Evolutionary conservation across 163 green algal genomes (phyloP).

Genomic region (Picocystis sp.): DNA sequence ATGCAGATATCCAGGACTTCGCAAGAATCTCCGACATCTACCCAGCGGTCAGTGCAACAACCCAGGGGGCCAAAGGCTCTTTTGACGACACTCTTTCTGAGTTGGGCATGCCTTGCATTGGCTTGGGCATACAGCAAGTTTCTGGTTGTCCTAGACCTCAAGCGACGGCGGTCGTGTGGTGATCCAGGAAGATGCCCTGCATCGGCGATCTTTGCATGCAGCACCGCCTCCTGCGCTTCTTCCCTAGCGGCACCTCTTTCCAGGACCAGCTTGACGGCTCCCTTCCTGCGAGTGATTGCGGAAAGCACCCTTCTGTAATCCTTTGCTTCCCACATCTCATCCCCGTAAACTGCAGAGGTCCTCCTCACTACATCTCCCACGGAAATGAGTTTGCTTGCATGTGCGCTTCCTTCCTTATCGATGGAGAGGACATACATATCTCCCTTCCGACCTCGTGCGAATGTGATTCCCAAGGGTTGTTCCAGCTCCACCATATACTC

Average conservation of each 20-base stretch:
- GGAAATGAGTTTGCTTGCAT: conserved; percentile 12
- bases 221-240: conserved; percentile 10
- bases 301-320: background rate
- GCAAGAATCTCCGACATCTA: no score
- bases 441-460: conserved; percentile 6
- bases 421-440: conserved; percentile 10
- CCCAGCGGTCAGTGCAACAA: no score
- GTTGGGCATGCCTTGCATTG: no score
- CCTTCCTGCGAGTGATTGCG: conserved; percentile 5
- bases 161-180: no score
- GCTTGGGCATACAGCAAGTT: no score
- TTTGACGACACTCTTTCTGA: no score
- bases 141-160: no score
- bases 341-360: conserved; percentile 11
- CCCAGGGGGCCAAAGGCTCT: no score
- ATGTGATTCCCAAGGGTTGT: conserved; percentile 14
- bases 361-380: conserved; percentile 16
- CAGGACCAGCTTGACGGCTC: conserved; percentile 10
- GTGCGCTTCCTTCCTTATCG: conserved; percentile 8
- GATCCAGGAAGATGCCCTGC: no score
- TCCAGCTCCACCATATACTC: conserved; percentile 22
- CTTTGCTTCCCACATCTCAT: conserved; percentile 8
- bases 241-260: conserved; percentile 7
- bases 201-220: background rate
- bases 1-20: no score